Conservation (phyloP, 495 filamentous ascomycete genomes). For the Tuber umbilicatum region DNA sequence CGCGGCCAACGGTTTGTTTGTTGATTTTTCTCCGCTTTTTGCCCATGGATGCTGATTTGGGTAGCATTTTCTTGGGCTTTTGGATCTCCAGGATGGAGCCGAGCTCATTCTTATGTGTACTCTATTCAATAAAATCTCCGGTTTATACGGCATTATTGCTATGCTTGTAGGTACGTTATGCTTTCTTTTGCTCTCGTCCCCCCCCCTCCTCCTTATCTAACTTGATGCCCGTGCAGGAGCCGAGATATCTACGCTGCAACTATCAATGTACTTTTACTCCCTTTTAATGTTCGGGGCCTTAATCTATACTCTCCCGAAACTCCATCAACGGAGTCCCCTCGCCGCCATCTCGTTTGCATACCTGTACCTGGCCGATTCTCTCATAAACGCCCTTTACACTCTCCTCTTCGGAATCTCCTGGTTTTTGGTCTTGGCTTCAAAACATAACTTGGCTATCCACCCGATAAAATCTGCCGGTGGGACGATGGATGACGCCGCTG, state of each 20-base stretch:
- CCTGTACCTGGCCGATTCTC: conserved; percentile 70
- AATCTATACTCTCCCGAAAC: conserved; percentile 59
- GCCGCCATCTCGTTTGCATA: conserved; percentile 65
- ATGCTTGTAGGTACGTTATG: conserved; percentile 59
- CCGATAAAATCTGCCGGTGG: conserved; percentile 34
- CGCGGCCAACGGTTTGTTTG: conserved; percentile 28
- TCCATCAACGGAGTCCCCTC: conserved; percentile 61
- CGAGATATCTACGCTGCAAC: conserved; percentile 59
- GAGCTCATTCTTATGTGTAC: conserved; percentile 72
- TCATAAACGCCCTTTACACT: conserved; percentile 72
- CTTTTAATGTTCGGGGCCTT: conserved; percentile 57
- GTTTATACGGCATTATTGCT: conserved; percentile 80
- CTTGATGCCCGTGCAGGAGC: conserved; percentile 24
- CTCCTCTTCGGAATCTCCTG: conserved; percentile 70
- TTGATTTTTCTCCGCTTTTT: not conserved
- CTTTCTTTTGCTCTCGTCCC: not conserved
- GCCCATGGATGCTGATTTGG: not conserved
- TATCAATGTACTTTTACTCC: conserved; percentile 82
- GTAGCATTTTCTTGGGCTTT: conserved; percentile 72
- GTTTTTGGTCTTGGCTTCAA: conserved; percentile 64
- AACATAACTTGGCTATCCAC: conserved; percentile 44
- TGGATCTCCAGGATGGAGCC: conserved; percentile 77
- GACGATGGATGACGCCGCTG: conserved; percentile 61
- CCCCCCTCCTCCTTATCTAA: conserved; percentile 21
- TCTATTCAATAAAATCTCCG: conserved; percentile 80